phyloP scores from a whole-genome alignment of 2,329 filamentous ascomycete species.

The Biscogniauxia sp. region DNA sequence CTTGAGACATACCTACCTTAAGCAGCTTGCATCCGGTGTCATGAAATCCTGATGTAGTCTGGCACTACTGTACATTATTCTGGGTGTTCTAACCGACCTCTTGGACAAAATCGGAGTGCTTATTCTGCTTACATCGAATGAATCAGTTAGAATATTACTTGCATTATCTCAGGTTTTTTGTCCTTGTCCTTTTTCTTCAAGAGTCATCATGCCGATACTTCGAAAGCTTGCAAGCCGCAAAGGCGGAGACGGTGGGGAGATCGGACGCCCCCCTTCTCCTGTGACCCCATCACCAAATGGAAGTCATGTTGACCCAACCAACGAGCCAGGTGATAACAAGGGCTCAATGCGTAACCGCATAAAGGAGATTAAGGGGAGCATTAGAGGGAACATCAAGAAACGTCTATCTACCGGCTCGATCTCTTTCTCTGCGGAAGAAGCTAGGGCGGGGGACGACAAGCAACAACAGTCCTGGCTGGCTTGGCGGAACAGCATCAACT shows the following conservation, averaged over 20 bases:
- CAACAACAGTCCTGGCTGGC: conserved; percentile 14
- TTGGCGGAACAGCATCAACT: conserved; percentile 22
- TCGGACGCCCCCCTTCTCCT: neutral
- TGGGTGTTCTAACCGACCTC: neutral
- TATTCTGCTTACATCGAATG: neutral
- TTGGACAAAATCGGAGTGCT: neutral
- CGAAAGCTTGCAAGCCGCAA: conserved; percentile 5
- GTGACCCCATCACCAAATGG: neutral
- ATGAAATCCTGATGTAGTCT: neutral
- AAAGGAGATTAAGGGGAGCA: conserved; percentile 6
- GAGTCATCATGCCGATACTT: conserved; percentile 8
- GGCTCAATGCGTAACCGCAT: conserved; percentile 15
- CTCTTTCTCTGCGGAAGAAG: neutral
- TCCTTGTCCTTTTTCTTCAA: neutral
- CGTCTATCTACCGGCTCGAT: neutral
- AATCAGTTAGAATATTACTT: neutral
- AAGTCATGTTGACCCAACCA: neutral
- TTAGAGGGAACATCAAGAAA: conserved; percentile 5
- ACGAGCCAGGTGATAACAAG: neutral
- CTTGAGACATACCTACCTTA: neutral
- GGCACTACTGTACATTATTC: neutral
- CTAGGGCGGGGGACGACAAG: conserved; percentile 2
- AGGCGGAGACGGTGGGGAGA: neutral
- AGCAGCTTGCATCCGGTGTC: neutral
- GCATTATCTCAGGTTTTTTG: conserved; percentile 5